Evolutionary conservation across 495 filamentous ascomycete species (phyloP).

Genomic region (Xylona heveae): DNA sequence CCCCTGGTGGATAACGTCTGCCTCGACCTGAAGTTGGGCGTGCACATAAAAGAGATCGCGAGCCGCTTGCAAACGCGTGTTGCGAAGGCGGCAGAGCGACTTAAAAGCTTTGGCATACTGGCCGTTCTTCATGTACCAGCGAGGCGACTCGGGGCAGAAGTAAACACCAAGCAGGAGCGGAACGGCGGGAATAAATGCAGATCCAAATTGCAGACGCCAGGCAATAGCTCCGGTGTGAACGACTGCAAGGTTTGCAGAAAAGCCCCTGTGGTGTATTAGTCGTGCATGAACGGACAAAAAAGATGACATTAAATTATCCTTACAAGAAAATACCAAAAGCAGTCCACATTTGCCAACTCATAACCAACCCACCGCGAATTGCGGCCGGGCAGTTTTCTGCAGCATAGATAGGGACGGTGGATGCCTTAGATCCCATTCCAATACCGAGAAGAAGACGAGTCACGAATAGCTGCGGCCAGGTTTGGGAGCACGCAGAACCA

Average conservation of each 20-base stretch:
- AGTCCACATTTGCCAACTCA: conserved; percentile 77
- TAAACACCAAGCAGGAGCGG: conserved; percentile 43
- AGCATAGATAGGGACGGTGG: conserved; percentile 47
- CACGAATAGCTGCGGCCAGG: conserved; percentile 32
- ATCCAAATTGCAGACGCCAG: conserved; percentile 64
- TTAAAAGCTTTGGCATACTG: conserved; percentile 37
- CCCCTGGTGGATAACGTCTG: conserved; percentile 16
- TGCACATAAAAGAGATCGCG: conserved; percentile 61
- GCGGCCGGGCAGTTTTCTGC: conserved; percentile 55
- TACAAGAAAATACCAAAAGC: conserved; percentile 56
- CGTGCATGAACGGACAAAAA: conserved; percentile 6
- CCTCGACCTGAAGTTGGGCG: conserved; percentile 26
- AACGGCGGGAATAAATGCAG: conserved; percentile 56
- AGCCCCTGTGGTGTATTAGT: conserved; percentile 22
- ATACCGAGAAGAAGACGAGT: conserved; percentile 46
- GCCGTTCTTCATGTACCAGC: conserved; percentile 44
- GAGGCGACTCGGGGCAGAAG: conserved; percentile 53
- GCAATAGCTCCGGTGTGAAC: conserved; percentile 28
- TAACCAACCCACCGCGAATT: conserved; percentile 61
- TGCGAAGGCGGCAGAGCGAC: conserved; percentile 37
- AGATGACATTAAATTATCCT: conserved; percentile 6
- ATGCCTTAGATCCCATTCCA: conserved; percentile 44
- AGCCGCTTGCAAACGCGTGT: conserved; percentile 46
- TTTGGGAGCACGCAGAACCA: conserved; percentile 12
- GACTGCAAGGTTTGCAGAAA: conserved; percentile 48